These are phyloP conservation scores for Eimeria sp. DNA, from an alignment of 169 alveolate species.

Conservation along the genomic window DNA sequence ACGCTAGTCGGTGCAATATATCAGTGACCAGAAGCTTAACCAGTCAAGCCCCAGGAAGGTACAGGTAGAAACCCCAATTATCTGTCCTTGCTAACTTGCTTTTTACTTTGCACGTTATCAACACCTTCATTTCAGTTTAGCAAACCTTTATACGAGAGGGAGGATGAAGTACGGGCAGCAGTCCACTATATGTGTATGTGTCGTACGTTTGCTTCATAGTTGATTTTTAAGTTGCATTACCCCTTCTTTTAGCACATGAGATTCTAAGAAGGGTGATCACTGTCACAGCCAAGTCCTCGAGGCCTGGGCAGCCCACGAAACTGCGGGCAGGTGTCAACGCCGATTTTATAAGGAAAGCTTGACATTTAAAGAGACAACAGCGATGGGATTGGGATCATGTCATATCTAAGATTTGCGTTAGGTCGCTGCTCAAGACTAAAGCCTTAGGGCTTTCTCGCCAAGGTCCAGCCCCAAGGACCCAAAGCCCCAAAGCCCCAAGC, in stretches of 20 bases:
- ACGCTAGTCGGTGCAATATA: too few species aligned
- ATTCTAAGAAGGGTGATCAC: neutral
- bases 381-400: neutral
- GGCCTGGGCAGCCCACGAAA: neutral
- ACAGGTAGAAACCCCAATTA: neutral
- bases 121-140: neutral
- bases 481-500: neutral
- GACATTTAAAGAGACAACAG: neutral
- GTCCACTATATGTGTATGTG: neutral
- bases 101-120: neutral
- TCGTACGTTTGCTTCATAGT: too few species aligned
- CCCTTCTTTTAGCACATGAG: neutral
- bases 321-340: neutral
- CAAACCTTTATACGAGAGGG: neutral
- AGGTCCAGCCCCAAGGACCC: neutral
- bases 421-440: neutral
- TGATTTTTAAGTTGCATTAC: neutral
- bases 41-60: neutral
- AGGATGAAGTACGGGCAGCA: neutral
- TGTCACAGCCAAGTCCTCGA: neutral
- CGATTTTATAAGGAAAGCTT: neutral
- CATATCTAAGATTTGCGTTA: too few species aligned
- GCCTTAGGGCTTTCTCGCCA: neutral
- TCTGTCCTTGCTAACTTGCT: neutral
- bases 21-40: neutral